These are phyloP conservation scores for Ogataea wickerhamii DNA, from an alignment of 805 yeast species.

Conservation along the genomic window DNA sequence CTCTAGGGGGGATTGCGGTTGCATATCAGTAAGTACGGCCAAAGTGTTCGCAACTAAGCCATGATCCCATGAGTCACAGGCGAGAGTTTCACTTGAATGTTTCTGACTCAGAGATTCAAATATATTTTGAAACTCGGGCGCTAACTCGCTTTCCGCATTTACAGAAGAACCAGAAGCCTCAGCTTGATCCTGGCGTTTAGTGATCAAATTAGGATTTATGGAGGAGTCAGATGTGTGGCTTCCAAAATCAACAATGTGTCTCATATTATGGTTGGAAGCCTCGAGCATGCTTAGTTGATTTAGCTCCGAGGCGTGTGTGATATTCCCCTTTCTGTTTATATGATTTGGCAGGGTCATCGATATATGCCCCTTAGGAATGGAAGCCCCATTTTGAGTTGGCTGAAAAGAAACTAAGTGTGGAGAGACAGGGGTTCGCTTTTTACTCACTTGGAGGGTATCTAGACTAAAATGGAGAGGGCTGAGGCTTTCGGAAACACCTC, in stretches of 20 bases:
- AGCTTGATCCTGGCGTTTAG: background rate
- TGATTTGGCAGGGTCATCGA: too few species aligned
- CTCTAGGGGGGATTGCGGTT: background rate
- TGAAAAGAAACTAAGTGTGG: too few species aligned
- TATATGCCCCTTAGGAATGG: too few species aligned
- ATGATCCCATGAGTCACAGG: background rate
- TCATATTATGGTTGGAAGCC: too few species aligned
- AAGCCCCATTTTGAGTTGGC: too few species aligned
- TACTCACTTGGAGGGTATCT: background rate
- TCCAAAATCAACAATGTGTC: too few species aligned
- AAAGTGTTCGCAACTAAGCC: background rate
- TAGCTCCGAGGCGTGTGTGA: too few species aligned
- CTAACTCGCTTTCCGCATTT: too few species aligned
- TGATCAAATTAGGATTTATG: background rate
- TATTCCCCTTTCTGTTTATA: too few species aligned
- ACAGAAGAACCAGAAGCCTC: too few species aligned
- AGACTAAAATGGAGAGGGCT: background rate
- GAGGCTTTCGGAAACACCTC: constrained; percentile 1
- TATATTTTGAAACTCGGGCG: background rate
- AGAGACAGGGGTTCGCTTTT: too few species aligned
- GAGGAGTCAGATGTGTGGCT: background rate
- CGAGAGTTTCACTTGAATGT: background rate
- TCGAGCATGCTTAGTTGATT: too few species aligned
- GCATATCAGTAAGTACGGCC: background rate
- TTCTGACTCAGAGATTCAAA: background rate